Evolutionary conservation across 768 basidiomycete species (phyloP), one percentile per base, ranked within the genome.

Genomic region (Termitomyces sp.): DNA sequence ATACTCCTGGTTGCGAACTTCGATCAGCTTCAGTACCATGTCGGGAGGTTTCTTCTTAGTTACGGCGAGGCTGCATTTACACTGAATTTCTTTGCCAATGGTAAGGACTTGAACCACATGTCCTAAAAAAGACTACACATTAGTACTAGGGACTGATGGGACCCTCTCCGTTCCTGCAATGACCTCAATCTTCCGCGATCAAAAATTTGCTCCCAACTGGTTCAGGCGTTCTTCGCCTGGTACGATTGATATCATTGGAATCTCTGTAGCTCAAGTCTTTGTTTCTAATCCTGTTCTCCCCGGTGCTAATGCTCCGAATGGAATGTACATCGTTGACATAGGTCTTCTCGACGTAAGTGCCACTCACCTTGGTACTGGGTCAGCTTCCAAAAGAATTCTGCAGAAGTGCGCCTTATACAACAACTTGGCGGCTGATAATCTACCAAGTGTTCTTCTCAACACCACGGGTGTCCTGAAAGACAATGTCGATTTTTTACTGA

Each of bases 1-100:
- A n/a, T 28, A 8, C 31, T 18, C 13, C n/a, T 29, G n/a, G 24
- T 28, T 41, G 10, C 26, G 26, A 45, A 7, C 18, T 22, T 10
- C 18, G 7, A n/a, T 33, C 18, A 62, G 61, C 61, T 62, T 39
- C 58, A 59, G 54, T 62, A 62, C 24, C 61, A 62, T 41, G 31
- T 59, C 6, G 61, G 61, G 7, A 55, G 61, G 4, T 56, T 62
- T n/a, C 37, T 41, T 29, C 53, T 62, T 20, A 62, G 61, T 16
- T 62, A 62, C 29, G 61, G 61, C 5, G 61, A 62, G 39, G 56
- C 58, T 41, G 54, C 55, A n/a, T 62, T 62, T 44, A 51, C 55
- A 24, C 28, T 62, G 44, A 62, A 62, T 24, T 62, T 62, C 37
- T 62, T 62, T 59, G 61, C 61, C 1, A 62, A 62, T 45, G 61